Evolutionary conservation across 2,329 filamentous ascomycete species (phyloP).

Genomic region (Immersiporthe knoxdaviesiana): DNA sequence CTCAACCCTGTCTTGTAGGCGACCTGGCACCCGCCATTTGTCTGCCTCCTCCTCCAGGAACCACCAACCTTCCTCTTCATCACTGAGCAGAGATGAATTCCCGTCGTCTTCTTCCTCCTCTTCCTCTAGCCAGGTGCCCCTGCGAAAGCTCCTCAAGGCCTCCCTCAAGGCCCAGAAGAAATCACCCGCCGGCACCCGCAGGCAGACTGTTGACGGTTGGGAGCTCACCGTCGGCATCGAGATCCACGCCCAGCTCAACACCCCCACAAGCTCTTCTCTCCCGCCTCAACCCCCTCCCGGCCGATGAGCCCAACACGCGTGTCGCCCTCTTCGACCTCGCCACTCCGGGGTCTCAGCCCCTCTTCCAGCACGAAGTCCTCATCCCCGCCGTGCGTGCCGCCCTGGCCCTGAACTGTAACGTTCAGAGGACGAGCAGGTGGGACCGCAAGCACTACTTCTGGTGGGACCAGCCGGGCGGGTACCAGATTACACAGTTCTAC

Average conservation of each 20-base stretch:
- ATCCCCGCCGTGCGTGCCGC: conserved; percentile 91
- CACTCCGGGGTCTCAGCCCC: conserved; percentile 84
- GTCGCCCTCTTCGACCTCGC: conserved; percentile 88
- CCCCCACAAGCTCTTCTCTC: conserved; percentile 86
- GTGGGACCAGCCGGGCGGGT: conserved; percentile 94
- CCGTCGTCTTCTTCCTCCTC: not conserved
- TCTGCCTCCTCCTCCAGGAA: not conserved
- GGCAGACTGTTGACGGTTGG: conserved; percentile 70
- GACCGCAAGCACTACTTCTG: conserved; percentile 99
- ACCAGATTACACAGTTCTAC: conserved; percentile 98
- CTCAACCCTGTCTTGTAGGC: not conserved
- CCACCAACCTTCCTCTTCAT: not conserved
- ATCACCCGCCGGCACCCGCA: conserved; percentile 50
- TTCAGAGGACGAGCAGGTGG: conserved; percentile 80
- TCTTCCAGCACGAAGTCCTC: conserved; percentile 81
- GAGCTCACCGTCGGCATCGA: conserved; percentile 95
- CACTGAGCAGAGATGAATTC: not conserved
- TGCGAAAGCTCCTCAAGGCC: conserved; percentile 75
- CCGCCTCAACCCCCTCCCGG: conserved; percentile 55
- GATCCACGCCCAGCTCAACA: conserved; percentile 95
- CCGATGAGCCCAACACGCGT: conserved; percentile 77
- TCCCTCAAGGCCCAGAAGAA: conserved; percentile 58
- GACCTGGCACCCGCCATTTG: conserved; percentile 8
- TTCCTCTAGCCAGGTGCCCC: conserved; percentile 46
- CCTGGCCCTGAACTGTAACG: conserved; percentile 76